Evolutionary conservation across 805 yeast genomes (phyloP).

Genomic region (Monosporozyma yasuniensis): DNA sequence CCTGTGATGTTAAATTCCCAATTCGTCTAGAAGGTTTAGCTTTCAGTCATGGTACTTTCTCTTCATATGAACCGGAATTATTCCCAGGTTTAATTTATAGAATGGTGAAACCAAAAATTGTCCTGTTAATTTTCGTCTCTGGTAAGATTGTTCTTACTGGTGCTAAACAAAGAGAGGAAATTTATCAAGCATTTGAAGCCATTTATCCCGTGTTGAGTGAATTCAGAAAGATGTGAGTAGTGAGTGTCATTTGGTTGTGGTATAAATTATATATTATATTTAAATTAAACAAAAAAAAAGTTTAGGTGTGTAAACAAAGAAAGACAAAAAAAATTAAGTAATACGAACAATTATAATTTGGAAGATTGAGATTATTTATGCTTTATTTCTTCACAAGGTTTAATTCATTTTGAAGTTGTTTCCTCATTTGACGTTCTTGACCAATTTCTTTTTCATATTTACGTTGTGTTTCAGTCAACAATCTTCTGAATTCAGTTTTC

Average conservation of each 20-base stretch:
- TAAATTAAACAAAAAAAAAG: not conserved
- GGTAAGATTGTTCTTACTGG: constrained; percentile 97
- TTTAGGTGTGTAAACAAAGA: not conserved
- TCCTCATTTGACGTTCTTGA: constrained; percentile 45
- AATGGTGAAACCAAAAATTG: constrained; percentile 99
- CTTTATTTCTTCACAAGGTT: constrained; percentile 1
- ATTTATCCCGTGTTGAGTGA: constrained; percentile 97
- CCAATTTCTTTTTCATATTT: constrained; percentile 51
- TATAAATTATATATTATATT: not conserved
- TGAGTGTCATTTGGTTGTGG: not conserved
- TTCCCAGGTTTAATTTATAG: constrained; percentile 98
- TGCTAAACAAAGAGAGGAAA: constrained; percentile 98
- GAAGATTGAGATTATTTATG: not conserved
- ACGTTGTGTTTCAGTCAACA: constrained; percentile 52
- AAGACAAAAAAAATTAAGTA: not conserved
- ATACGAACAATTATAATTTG: not conserved
- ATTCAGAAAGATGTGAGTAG: constrained; percentile 72
- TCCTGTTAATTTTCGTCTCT: constrained; percentile 86
- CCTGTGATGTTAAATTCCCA: constrained; percentile 97
- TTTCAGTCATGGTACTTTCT: constrained; percentile 96
- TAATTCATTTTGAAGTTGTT: constrained; percentile 34
- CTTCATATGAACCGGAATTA: constrained; percentile 94
- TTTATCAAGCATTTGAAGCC: constrained; percentile 96
- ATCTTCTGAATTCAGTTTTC: constrained; percentile 58
- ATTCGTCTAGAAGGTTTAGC: constrained; percentile 96